These are phyloP conservation scores for Fusarium fracticaudum DNA, from an alignment of 2,329 filamentous ascomycete genomes.

Conservation along the genomic window DNA sequence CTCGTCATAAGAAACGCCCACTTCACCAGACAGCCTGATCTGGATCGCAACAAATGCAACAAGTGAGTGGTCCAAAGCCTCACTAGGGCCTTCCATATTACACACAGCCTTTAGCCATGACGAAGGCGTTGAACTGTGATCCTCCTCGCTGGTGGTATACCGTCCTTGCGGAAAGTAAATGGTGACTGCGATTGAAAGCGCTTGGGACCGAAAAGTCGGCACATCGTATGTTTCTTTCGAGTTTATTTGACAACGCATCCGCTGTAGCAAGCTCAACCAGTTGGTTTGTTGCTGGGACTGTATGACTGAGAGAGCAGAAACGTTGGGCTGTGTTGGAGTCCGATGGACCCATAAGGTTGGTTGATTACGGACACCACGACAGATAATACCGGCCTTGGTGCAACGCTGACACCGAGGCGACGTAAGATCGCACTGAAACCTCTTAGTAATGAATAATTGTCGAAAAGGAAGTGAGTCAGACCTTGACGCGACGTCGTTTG, in stretches of 20 bases:
- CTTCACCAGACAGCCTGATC: neutral
- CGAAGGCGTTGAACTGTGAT: neutral
- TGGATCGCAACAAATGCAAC: slow-evolving; percentile 3
- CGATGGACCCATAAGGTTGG: slow-evolving; percentile 10
- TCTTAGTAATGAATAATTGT: accelerated
- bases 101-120: slow-evolving; percentile 7
- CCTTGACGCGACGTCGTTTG: slow-evolving; percentile 19
- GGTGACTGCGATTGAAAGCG: neutral
- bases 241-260: neutral
- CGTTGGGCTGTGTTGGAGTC: neutral
- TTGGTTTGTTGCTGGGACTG: neutral
- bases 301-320: slow-evolving; percentile 1
- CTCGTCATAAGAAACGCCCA: neutral
- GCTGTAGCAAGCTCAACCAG: neutral
- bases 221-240: neutral
- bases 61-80: neutral
- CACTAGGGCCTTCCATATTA: neutral
- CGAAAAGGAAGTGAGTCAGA: neutral
- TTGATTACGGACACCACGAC: neutral
- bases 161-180: neutral
- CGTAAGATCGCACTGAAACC: neutral
- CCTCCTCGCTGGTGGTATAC: accelerated
- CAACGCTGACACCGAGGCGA: neutral
- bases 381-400: neutral
- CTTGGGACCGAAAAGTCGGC: neutral